Base-by-base conservation (phyloP, 148 eudicot species). In the Fagopyrum esculentum region DNA sequence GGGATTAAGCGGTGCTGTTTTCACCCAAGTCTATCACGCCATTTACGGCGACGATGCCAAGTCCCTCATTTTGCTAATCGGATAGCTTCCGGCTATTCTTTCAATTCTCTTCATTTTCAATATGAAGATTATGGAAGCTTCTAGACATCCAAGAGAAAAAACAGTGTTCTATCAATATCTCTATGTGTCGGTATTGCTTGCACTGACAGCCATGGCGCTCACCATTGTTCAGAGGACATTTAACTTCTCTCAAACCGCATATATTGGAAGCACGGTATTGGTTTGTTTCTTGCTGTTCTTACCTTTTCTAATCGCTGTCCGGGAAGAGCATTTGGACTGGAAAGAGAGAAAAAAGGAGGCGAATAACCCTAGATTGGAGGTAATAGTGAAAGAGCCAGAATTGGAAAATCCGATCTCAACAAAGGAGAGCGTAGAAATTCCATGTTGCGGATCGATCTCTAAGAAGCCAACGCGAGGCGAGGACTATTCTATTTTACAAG, bases 401-500 rank as follows among this genome's bases (percentile, higher is more conserved):
- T 22, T 22, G 26, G 26, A 22, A 22, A 22, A n/a, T n/a, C n/a
- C n/a, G n/a, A n/a, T n/a, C n/a, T n/a, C n/a, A n/a, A n/a, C n/a
- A n/a, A n/a, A n/a, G 9, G 73, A 19, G 46, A 29, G 30, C 46
- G 26, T 12, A 17, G 40, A 15, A 5, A 48, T 72, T 40, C 68
- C 83, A 1, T 84, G 83, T 40, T 76, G 78, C 15, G 16, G 10
- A 1, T 44, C 77, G 17, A 76, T 87, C 0, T 83, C 68, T 70
- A 69, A 80, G 6, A 79, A 78, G 29, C 90, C 90, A 0, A 46
- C 75, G 19, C 78, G 90, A 73, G 90, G 90, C 4, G 88, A 87
- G 45, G 88, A 87, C 40, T 87, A 83, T 56, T 75, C 86, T 2
- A 87, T 87, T 19, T 44, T 83, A 9, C 90, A 87, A 74, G 88